Base-by-base conservation (phyloP, 257 asterid genomes). In the Leonotis leonurus region DNA sequence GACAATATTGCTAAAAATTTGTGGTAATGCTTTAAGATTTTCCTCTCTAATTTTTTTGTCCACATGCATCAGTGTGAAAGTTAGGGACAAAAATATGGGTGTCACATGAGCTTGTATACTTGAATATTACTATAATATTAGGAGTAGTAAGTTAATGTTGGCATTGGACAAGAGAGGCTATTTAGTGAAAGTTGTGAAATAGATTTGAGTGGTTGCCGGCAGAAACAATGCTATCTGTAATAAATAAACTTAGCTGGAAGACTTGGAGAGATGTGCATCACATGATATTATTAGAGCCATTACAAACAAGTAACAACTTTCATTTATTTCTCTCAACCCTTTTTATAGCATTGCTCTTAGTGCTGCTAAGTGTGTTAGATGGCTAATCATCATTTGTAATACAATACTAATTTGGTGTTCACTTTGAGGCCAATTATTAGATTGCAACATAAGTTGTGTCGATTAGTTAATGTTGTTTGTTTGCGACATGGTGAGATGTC, bases 31-130 rank as follows among this genome's bases (percentile, higher is more conserved):
- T 11, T 46, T 8, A 37, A 32, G 52, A 54, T 26, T 49, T 39
- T 53, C 29, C 8, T 30, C 8, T 33, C 9, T n/a, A n/a, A n/a
- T n/a, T n/a, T n/a, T n/a, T n/a, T n/a, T n/a, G n/a, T 12, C 25
- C 65, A 68, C 57, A 62, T 61, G 70, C 24, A 6, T 46, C 39
- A 45, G 52, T 67, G 68, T 57, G 60, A 48, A 48, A 40, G 24
- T 1, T 29, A 51, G 40, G 30, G 72, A 44, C 69, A 68, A 63
- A 69, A 32, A 16, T 12, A 54, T 67, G 18, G 69, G 67, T 58
- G 51, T 69, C 68, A 35, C 58, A 25, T 73, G 68, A 56, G 5
- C 44, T 30, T 30, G 64, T 18, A 41, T 52, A 21, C 1, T 12
- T 16, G 24, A 0, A 6, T 11, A 10, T 62, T 36, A 1, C 17